A percentile compares a stretch with the other conserved stretches of the same genome.
Evolutionary conservation across 1,284 basidiomycete species (phyloP).

Genomic region (Heterobasidion annosum): DNA sequence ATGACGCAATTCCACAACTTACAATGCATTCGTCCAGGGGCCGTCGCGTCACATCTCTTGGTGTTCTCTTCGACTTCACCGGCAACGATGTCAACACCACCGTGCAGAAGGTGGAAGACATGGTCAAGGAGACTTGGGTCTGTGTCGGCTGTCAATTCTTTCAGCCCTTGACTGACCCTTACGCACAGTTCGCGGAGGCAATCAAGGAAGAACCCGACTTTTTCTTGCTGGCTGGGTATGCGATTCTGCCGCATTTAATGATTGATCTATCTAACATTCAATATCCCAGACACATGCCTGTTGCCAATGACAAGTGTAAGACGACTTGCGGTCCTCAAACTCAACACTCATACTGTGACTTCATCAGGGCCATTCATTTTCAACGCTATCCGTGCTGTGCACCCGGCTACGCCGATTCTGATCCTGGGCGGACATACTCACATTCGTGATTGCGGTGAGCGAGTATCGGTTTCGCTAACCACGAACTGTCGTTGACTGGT

Average conservation of each 20-base stretch:
- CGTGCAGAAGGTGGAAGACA: slow-evolving; percentile 62
- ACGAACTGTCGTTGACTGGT: not conserved
- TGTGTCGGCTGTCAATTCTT: slow-evolving; percentile 7
- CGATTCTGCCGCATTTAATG: not conserved
- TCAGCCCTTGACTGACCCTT: not conserved
- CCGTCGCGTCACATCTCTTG: slow-evolving; percentile 67
- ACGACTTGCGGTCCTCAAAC: slow-evolving; percentile 9
- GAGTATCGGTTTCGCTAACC: not conserved
- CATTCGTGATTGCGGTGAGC: slow-evolving; percentile 65
- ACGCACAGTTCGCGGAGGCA: slow-evolving; percentile 58
- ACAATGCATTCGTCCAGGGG: slow-evolving; percentile 33
- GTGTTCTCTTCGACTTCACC: slow-evolving; percentile 72
- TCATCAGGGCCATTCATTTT: slow-evolving; percentile 58
- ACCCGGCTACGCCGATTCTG: slow-evolving; percentile 67
- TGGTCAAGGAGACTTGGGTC: slow-evolving; percentile 73
- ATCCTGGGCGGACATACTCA: slow-evolving; percentile 79
- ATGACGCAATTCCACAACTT: not conserved
- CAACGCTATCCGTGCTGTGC: slow-evolving; percentile 63
- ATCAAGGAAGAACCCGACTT: slow-evolving; percentile 77
- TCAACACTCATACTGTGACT: slow-evolving; percentile 10
- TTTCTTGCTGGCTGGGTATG: slow-evolving; percentile 63
- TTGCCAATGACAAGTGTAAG: slow-evolving; percentile 51
- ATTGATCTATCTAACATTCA: not conserved
- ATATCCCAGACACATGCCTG: slow-evolving; percentile 56
- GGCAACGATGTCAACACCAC: slow-evolving; percentile 60